Percentiles rank a stretch among this genome's conserved stretches.
phyloP scores from a whole-genome alignment of 441 rosid species.

The Populus trichocarpa region DNA sequence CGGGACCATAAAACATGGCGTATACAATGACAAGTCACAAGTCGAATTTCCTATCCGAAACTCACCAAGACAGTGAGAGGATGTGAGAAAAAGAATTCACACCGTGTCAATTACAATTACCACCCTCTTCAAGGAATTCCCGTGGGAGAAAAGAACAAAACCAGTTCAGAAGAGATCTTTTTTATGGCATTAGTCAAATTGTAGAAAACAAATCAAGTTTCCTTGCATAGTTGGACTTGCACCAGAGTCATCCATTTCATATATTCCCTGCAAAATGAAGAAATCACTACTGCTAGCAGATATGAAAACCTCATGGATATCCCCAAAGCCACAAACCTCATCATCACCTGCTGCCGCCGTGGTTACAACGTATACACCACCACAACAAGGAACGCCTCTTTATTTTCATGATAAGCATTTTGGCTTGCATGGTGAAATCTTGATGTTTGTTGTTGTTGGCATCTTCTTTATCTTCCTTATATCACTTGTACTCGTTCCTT shows the following conservation, averaged over 20 bases:
- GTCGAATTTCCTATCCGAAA: neutral
- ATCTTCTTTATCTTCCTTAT: constrained; percentile 37
- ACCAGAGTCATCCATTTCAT: neutral
- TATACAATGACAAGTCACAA: neutral
- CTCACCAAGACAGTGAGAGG: too few relatives aligned
- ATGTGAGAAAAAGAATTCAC: neutral
- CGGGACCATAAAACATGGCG: neutral
- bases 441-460: constrained; percentile 28
- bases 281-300: neutral
- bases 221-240: neutral
- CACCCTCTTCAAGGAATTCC: neutral
- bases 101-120: neutral
- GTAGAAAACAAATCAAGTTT: neutral
- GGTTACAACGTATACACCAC: constrained; percentile 21
- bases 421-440: constrained; percentile 50
- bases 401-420: constrained; percentile 39
- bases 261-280: neutral
- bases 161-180: neutral
- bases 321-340: neutral
- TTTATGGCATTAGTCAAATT: neutral
- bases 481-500: constrained; percentile 35
- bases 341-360: constrained; percentile 5
- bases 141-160: neutral
- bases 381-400: constrained; percentile 19
- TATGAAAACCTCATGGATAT: neutral